Evolutionary conservation across 2,329 filamentous ascomycete species (phyloP).

Genomic region (Xylariaceae sp.): DNA sequence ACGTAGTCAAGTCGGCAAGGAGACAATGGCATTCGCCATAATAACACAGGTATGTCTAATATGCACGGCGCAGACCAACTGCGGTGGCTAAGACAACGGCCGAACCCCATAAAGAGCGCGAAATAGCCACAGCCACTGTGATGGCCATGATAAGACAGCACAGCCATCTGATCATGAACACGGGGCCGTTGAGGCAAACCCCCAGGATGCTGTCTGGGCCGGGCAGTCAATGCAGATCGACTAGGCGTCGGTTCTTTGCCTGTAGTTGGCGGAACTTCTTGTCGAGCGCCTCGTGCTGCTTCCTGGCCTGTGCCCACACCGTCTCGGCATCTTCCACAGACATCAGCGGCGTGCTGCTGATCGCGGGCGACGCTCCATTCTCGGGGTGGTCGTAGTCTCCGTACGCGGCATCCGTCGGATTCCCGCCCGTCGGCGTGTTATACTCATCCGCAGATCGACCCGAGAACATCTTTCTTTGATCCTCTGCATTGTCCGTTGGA

Average conservation of each 20-base stretch:
- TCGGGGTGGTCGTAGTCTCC: conserved; percentile 33
- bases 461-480: conserved; percentile 31
- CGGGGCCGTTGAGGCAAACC: conserved; percentile 12
- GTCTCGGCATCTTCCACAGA: conserved; percentile 60
- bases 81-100: conserved; percentile 15
- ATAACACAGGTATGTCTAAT: conserved; percentile 4
- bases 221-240: conserved; percentile 33
- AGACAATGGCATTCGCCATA: background rate
- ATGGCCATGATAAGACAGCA: conserved; percentile 18
- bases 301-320: conserved; percentile 40
- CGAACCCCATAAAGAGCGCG: conserved; percentile 15
- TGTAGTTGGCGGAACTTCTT: conserved; percentile 35
- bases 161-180: conserved; percentile 20
- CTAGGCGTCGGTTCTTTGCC: conserved; percentile 30
- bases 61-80: conserved; percentile 10
- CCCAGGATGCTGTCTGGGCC: conserved; percentile 10
- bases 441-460: conserved; percentile 27
- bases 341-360: conserved; percentile 52
- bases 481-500: conserved; percentile 41
- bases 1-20: background rate
- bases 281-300: conserved; percentile 34
- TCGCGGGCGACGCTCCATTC: conserved; percentile 33
- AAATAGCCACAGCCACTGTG: conserved; percentile 16
- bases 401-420: conserved; percentile 23
- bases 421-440: conserved; percentile 13